These are phyloP conservation scores for Leccinum proximum DNA, from an alignment of 1,284 basidiomycete species.

Conservation along the genomic window DNA sequence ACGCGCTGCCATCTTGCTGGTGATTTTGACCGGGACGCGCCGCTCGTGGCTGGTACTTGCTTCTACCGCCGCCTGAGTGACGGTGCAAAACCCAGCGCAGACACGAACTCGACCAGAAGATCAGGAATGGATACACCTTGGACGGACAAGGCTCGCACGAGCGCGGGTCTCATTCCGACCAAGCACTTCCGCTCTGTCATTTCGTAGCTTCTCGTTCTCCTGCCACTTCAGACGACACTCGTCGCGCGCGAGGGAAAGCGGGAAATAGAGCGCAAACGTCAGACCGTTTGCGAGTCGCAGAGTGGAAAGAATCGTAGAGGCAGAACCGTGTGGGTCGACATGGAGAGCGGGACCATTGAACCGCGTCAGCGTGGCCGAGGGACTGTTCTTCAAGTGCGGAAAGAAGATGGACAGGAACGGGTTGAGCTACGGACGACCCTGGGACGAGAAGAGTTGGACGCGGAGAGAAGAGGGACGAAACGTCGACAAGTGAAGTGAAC, in stretches of 20 bases:
- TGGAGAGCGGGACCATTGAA: constrained; percentile 10
- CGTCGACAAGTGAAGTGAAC: constrained; percentile 45
- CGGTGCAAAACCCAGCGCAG: constrained; percentile 14
- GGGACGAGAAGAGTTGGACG: constrained; percentile 42
- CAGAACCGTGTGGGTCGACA: constrained; percentile 5
- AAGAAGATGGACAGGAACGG: constrained; percentile 37
- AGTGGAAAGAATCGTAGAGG: constrained; percentile 10
- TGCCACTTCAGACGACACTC: constrained; percentile 62
- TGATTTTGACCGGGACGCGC: too few species aligned
- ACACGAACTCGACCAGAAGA: constrained; percentile 24
- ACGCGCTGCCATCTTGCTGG: too few species aligned
- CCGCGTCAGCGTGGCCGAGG: constrained; percentile 9
- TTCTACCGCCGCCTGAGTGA: constrained; percentile 4
- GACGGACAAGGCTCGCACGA: constrained; percentile 27
- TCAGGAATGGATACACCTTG: constrained; percentile 3
- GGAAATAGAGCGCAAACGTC: constrained; percentile 19
- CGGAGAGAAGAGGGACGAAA: constrained; percentile 51
- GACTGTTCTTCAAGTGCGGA: constrained; percentile 46
- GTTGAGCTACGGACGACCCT: constrained; percentile 39
- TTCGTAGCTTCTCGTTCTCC: constrained; percentile 55
- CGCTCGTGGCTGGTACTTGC: too few species aligned
- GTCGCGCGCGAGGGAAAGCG: constrained; percentile 46
- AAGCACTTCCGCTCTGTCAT: constrained; percentile 65
- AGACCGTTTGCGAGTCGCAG: constrained; percentile 14
- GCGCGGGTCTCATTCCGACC: constrained; percentile 45